These are phyloP conservation scores for Hygrophoropsis aurantiaca DNA, from an alignment of 768 basidiomycete species.

Conservation along the genomic window DNA sequence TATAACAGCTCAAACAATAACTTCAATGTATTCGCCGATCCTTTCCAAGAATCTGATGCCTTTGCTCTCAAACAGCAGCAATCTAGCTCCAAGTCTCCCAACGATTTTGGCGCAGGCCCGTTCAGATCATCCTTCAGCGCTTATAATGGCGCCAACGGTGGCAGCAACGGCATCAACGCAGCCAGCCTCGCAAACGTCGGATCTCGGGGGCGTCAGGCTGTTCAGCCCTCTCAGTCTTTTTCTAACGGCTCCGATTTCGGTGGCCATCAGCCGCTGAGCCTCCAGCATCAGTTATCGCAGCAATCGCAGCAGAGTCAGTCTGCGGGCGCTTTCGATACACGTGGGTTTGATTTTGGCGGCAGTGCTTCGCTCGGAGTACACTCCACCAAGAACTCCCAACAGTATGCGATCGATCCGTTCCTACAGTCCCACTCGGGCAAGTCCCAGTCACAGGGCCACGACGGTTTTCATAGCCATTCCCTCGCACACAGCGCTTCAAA, in stretches of 20 bases:
- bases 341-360: slow-evolving; percentile 33
- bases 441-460: slow-evolving; percentile 25
- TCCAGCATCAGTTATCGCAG: slow-evolving; percentile 34
- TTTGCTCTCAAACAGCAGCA: slow-evolving; percentile 31
- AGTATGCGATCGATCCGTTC: slow-evolving; percentile 32
- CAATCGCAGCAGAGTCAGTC: slow-evolving; percentile 32
- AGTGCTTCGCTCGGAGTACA: slow-evolving; percentile 19
- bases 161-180: slow-evolving; percentile 18
- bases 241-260: slow-evolving; percentile 22
- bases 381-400: slow-evolving; percentile 25
- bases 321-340: slow-evolving; percentile 24
- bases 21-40: slow-evolving; percentile 32
- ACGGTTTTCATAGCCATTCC: slow-evolving; percentile 23
- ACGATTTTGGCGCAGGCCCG: slow-evolving; percentile 35
- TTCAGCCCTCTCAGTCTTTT: slow-evolving; percentile 29
- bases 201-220: slow-evolving; percentile 37
- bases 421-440: slow-evolving; percentile 28
- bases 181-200: slow-evolving; percentile 31
- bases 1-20: slow-evolving; percentile 42
- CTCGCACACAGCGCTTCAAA: slow-evolving; percentile 30
- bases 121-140: slow-evolving; percentile 37
- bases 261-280: slow-evolving; percentile 22
- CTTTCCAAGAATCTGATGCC: slow-evolving; percentile 31
- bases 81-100: slow-evolving; percentile 23
- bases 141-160: slow-evolving; percentile 25